These are phyloP conservation scores for Eleusine coracana DNA, from an alignment of 176 grass and related monocot genomes.

Conservation along the genomic window DNA sequence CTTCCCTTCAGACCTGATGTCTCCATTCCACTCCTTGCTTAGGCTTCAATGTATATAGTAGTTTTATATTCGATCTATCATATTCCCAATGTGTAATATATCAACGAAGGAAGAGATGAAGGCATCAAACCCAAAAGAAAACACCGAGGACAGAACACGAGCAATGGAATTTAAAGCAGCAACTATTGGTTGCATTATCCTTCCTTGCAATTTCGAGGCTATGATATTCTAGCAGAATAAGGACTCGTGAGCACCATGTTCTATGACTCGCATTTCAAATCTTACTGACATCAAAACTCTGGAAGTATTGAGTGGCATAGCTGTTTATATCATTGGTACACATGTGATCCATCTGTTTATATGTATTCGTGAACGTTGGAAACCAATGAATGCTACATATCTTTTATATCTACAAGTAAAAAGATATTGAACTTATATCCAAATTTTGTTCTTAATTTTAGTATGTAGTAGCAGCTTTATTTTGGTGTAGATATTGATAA, in stretches of 20 bases:
- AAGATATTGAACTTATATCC: too few species aligned
- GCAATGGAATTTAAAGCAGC: constrained; percentile 14
- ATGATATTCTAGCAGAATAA: neutral
- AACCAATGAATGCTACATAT: neutral
- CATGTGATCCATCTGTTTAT: constrained; percentile 28
- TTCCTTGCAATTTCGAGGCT: constrained; percentile 37
- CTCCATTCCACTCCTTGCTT: constrained; percentile 10
- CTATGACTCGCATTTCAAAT: constrained; percentile 17
- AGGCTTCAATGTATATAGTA: constrained; percentile 22
- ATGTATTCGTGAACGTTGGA: neutral
- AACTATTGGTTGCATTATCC: neutral
- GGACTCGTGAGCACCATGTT: neutral
- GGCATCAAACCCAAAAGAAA: neutral
- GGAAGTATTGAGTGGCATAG: constrained; percentile 1
- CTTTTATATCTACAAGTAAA: constrained; percentile 4
- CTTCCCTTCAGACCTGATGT: constrained; percentile 52
- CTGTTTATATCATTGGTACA: constrained; percentile 9
- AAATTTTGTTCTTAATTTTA: too few species aligned
- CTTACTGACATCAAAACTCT: neutral
- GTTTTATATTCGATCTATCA: neutral
- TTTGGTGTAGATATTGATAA: neutral
- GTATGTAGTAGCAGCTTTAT: neutral
- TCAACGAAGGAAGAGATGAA: constrained; percentile 30
- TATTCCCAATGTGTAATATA: constrained; percentile 30
- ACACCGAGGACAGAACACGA: neutral